Base-by-base conservation (phyloP, 1,139 yeast genomes). In the Hemisphaericaspora xylofermentans region DNA sequence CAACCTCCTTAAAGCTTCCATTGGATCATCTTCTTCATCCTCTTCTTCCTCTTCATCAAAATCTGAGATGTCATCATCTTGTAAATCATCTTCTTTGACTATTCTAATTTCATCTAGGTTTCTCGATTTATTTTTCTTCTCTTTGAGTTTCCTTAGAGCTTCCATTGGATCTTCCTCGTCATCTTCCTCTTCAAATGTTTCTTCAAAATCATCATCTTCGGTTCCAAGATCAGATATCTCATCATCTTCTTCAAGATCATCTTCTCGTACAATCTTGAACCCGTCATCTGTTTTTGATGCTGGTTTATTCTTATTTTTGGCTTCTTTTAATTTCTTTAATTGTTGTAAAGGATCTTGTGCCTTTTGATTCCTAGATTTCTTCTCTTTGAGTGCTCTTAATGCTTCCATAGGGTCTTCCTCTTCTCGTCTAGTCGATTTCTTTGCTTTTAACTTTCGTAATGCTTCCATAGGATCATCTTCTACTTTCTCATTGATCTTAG, bases 291-390 rank as follows among this genome's bases (percentile, higher is more conserved):
- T 40, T 16, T 18, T 31, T 8, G 34, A 18, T 3, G 33, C 22
- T 12, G 15, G 25, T 6, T 31, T 39, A 35, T 39, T 43, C 36
- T 52, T 55, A 12, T 26, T 36, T 29, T 40, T 44, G 14, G 36
- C 41, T 12, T 34, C 42, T 29, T 52, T 51, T 10, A 45, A 33
- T 30, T 42, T 42, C 12, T 48, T 43, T 22, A 50, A 38, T 15
- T 47, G 44, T 3, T 68, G 73, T 63, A 69, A 58, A 1, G 78
- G 73, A 42, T 68, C 61, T n/a, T 37, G 40, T n/a, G 38, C 38
- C 9, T 32, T 36, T 8, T 51, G 5, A 10, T 16, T 29, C 33
- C 57, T 57, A 4, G 43, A 35, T 51, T 54, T 3, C 28, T 48
- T 45, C 35, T 62, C 63, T 48, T 70, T 51, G 9, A 45, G 33